Conservation (phyloP, 164 flowering plant genomes). For the Saururus chinensis region DNA sequence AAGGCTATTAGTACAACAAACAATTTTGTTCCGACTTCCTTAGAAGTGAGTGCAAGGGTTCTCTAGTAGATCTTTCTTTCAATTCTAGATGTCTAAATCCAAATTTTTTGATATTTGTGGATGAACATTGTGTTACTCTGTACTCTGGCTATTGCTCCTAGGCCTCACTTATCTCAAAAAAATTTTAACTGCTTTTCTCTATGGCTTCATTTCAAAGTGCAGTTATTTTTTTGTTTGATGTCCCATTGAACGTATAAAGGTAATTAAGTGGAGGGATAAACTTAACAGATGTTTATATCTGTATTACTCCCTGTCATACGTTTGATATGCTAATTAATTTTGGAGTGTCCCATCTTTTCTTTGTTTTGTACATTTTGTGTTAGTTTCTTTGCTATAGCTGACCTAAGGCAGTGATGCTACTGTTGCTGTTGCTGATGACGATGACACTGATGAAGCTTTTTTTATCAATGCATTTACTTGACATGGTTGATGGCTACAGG, state of each 20-base stretch:
- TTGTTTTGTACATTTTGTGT: not conserved
- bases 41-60: conserved; percentile 26
- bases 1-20: conserved; percentile 20
- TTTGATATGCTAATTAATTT: too few relatives aligned
- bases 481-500: conserved; percentile 47
- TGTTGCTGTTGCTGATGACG: not conserved
- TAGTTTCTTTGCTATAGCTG: not conserved
- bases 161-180: not conserved
- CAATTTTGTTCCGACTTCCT: conserved; percentile 37
- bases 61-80: not conserved
- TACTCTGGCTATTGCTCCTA: not conserved
- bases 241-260: not conserved
- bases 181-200: not conserved
- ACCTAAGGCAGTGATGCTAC: not conserved
- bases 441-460: not conserved
- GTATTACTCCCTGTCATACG: too few relatives aligned
- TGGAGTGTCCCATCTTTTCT: too few relatives aligned
- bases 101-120: not conserved
- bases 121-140: not conserved
- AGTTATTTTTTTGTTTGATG: not conserved
- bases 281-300: too few relatives aligned
- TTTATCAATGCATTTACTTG: not conserved
- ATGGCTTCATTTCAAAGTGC: not conserved
- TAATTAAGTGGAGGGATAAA: too few relatives aligned
- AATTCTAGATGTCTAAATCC: not conserved